Conservation (phyloP, 805 yeast species). For the Yamadazyma scolyti region DNA sequence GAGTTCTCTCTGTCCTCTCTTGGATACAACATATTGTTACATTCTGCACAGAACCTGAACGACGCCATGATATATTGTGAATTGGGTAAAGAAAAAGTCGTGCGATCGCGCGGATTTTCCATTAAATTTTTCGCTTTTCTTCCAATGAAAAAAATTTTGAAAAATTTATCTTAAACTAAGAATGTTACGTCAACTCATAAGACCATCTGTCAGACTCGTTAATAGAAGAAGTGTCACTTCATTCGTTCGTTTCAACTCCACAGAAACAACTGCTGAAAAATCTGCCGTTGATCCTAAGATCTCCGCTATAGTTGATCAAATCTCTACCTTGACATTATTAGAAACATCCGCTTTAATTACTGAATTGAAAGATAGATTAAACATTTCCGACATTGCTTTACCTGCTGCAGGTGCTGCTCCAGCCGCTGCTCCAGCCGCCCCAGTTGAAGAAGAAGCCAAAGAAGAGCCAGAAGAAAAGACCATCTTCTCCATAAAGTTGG, state of each 20-base stretch:
- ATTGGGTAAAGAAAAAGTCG: slow-evolving; percentile 1
- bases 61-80: slow-evolving; percentile 60
- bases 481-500: slow-evolving; percentile 87
- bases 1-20: slow-evolving; percentile 83
- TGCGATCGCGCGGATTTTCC: slow-evolving; percentile 2
- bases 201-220: slow-evolving; percentile 33
- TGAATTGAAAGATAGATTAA: slow-evolving; percentile 75
- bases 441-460: slow-evolving; percentile 67
- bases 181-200: slow-evolving; percentile 35
- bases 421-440: slow-evolving; percentile 67
- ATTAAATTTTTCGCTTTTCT: slow-evolving; percentile 2
- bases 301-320: slow-evolving; percentile 80
- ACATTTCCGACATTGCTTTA: slow-evolving; percentile 90
- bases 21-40: slow-evolving; percentile 98
- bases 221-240: slow-evolving; percentile 17
- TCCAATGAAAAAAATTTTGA: slow-evolving; percentile 2
- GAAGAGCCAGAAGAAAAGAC: slow-evolving; percentile 89
- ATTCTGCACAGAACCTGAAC: slow-evolving; percentile 92
- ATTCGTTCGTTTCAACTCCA: slow-evolving; percentile 46
- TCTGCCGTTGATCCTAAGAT: slow-evolving; percentile 84
- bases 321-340: slow-evolving; percentile 82
- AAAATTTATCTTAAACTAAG: not conserved
- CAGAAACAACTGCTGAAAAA: slow-evolving; percentile 33
- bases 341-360: slow-evolving; percentile 87
- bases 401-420: slow-evolving; percentile 59